Evolutionary conservation across 441 rosid species (phyloP).

Genomic region (Geranium incanum): DNA sequence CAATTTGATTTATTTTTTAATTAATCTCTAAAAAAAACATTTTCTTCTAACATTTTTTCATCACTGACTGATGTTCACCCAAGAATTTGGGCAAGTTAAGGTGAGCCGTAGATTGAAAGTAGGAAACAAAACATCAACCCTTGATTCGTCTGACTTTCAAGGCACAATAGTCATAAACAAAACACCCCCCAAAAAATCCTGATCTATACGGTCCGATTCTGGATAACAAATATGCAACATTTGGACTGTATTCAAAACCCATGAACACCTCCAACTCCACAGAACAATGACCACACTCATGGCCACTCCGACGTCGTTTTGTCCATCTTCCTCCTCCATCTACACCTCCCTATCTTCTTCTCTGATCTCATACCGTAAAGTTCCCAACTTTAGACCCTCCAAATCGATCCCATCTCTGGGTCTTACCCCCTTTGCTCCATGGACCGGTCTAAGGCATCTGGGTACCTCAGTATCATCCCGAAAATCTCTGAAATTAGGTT

Average conservation of each 20-base stretch:
- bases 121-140: no score
- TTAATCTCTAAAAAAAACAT: no score
- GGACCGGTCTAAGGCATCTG: slow-evolving; percentile 62
- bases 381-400: slow-evolving; percentile 24
- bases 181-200: neutral
- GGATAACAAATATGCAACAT: neutral
- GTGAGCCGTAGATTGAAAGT: no score
- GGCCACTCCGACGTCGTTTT: slow-evolving; percentile 27
- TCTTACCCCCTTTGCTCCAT: slow-evolving; percentile 35
- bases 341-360: slow-evolving; percentile 27
- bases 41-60: no score
- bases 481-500: slow-evolving; percentile 26
- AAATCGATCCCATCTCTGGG: slow-evolving; percentile 36
- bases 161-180: no score
- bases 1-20: no score
- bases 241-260: neutral
- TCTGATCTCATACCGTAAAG: slow-evolving; percentile 25
- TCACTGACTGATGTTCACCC: no score
- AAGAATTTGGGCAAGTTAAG: no score
- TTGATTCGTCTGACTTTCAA: no score
- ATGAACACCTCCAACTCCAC: neutral
- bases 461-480: slow-evolving; percentile 38
- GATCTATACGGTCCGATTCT: neutral
- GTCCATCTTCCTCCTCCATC: slow-evolving; percentile 23
- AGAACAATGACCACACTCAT: slow-evolving; percentile 14